A percentile compares a stretch with the other conserved stretches of the same genome.
Evolutionary conservation across 2,329 filamentous ascomycete genomes (phyloP).

Genomic region (Cytospora paraplurivora): DNA sequence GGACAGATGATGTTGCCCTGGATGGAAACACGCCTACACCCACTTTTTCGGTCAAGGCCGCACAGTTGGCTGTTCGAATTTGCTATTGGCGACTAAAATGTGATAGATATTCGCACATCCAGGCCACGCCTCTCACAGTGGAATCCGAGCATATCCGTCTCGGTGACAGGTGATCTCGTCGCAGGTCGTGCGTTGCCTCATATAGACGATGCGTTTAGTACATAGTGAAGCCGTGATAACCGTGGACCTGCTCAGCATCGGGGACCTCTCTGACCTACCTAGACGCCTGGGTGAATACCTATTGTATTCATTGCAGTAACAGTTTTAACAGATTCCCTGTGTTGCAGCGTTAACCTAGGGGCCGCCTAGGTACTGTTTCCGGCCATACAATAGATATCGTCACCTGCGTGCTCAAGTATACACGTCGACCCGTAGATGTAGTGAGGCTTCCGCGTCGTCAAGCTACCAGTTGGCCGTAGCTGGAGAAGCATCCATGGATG

Average conservation of each 20-base stretch:
- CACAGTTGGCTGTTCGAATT: neutral
- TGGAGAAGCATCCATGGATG: no score
- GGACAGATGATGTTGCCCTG: neutral
- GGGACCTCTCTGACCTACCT: neutral
- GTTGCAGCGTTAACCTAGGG: no score
- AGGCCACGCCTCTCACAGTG: neutral
- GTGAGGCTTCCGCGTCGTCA: no score
- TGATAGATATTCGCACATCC: neutral
- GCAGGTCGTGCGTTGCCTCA: neutral
- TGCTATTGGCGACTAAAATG: neutral
- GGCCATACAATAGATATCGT: no score
- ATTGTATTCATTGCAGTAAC: neutral
- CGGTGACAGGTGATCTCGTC: neutral
- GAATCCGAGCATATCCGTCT: neutral
- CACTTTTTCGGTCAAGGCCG: neutral
- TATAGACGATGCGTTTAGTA: neutral
- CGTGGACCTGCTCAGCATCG: neutral
- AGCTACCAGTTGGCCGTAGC: no score
- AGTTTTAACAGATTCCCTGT: no score
- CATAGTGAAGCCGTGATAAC: neutral
- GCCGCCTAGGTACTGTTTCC: no score
- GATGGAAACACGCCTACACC: neutral
- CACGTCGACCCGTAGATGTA: no score
- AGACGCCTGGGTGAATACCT: neutral
- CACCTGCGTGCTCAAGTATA: no score